Evolutionary conservation across 202 grass and related monocot species (phyloP), one percentile per base, ranked within the genome.

Genomic region (Musa balbisiana): DNA sequence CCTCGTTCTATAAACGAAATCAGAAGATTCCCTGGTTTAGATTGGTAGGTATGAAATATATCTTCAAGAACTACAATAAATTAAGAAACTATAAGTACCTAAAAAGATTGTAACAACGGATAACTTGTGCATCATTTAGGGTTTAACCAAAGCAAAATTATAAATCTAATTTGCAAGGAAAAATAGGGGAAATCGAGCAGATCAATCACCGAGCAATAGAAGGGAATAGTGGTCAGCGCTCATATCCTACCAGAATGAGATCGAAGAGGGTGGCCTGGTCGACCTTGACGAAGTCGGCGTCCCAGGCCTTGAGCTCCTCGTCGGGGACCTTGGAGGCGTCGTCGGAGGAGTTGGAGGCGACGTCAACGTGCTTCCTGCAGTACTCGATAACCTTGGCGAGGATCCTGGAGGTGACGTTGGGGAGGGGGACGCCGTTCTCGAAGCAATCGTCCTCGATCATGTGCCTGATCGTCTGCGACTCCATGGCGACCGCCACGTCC

Each of bases 381-480:
- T 80, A 80, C 49, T 80, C 78, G 55, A 80, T 25, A 33, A 80
- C 68, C 78, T 72, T 72, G 67, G 78, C 23, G 55, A 80, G 78
- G 55, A 80, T 80, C 22, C 25, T 72, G 67, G 67, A 72, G 78
- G 20, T 72, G 12, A 80, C 68, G 43, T 80, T 80, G 67, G 78
- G 78, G 68, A 80, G 68, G 19, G 68, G 78, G 68, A 80, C 72
- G 49, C 54, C 55, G 68, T 19, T 72, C 25, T 51, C 55, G 14
- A 21, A 68, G 78, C 78, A 73, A 21, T 80, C 78, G 43, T 80
- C 68, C 55, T 80, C 78, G 68, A 80, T 80, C 78, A 80, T 73
- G 55, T 80, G 33, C 33, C 72, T 80, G 66, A 79, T 79, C 49
- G 66, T 79, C 52, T 79, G 77, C 25, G 77, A 79, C 77, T 79